Percentiles rank a stretch among this genome's conserved stretches.
Conservation (phyloP, 208 protist species). For the Spongospora subterranea region DNA sequence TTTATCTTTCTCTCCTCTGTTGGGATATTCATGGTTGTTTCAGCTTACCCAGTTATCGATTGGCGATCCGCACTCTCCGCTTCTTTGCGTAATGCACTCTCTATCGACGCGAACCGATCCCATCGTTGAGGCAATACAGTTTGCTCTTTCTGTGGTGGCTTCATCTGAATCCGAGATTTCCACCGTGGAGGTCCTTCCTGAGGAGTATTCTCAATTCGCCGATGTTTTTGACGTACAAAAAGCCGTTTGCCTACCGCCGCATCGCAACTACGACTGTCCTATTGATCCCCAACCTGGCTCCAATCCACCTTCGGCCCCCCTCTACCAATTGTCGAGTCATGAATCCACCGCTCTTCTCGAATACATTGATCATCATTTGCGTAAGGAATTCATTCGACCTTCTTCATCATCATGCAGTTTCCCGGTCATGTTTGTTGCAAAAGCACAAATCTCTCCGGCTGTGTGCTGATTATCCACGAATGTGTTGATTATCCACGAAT, state of each 20-base stretch:
- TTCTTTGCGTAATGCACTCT: no score
- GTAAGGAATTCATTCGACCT: constrained; percentile 9
- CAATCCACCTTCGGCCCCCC: neutral
- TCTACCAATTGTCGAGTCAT: neutral
- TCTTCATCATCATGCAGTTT: neutral
- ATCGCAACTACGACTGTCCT: neutral
- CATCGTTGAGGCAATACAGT: no score
- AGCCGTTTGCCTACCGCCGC: neutral
- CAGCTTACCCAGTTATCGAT: no score
- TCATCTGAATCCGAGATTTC: no score
- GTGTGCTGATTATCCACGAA: no score
- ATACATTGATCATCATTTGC: neutral
- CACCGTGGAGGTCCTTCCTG: no score
- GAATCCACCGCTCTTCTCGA: neutral
- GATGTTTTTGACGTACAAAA: neutral
- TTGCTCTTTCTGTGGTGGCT: no score
- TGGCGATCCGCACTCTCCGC: no score
- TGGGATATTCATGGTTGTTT: no score
- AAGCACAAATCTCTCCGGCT: constrained; percentile 38
- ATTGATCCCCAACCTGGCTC: neutral
- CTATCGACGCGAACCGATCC: no score
- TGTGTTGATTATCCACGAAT: constrained; percentile 44
- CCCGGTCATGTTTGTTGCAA: constrained; percentile 36
- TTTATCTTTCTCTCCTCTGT: no score
- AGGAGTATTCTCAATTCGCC: no score